Evolutionary conservation across 371 early-diverging fungal species (phyloP).

Genomic region (Mortierella sp.): DNA sequence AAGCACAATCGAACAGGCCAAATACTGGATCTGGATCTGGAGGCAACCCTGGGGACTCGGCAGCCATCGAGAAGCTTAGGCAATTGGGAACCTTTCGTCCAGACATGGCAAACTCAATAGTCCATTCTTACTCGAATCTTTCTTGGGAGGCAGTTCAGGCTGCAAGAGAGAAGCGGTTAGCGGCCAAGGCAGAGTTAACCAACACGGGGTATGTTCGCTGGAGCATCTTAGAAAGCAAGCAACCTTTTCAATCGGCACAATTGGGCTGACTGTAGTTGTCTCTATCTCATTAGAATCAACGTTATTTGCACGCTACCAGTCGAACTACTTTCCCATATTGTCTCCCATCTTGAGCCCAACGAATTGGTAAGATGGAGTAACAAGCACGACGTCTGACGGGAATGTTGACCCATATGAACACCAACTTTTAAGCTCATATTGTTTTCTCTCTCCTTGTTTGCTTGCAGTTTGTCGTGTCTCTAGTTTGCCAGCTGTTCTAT

Average conservation of each 20-base stretch:
- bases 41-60: background rate
- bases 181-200: constrained; percentile 28
- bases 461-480: constrained; percentile 31
- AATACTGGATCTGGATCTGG: constrained; percentile 4
- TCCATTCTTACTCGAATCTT: constrained; percentile 40
- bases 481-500: constrained; percentile 44
- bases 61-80: constrained; percentile 27
- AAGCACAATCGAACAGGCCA: constrained; percentile 16
- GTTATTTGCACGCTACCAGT: constrained; percentile 42
- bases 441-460: background rate
- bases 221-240: background rate
- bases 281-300: constrained; percentile 22
- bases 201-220: constrained; percentile 28
- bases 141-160: constrained; percentile 46
- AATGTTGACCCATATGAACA: background rate
- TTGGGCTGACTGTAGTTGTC: background rate
- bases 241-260: background rate
- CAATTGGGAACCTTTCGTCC: constrained; percentile 33
- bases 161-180: constrained; percentile 43
- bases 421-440: background rate
- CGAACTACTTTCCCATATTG: constrained; percentile 47
- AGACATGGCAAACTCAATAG: constrained; percentile 43
- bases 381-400: background rate
- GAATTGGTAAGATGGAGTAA: constrained; percentile 33
- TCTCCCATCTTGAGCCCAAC: constrained; percentile 45